These are phyloP conservation scores for Phytophthora capsici DNA, from an alignment of 352 stramenopile species.

Conservation along the genomic window DNA sequence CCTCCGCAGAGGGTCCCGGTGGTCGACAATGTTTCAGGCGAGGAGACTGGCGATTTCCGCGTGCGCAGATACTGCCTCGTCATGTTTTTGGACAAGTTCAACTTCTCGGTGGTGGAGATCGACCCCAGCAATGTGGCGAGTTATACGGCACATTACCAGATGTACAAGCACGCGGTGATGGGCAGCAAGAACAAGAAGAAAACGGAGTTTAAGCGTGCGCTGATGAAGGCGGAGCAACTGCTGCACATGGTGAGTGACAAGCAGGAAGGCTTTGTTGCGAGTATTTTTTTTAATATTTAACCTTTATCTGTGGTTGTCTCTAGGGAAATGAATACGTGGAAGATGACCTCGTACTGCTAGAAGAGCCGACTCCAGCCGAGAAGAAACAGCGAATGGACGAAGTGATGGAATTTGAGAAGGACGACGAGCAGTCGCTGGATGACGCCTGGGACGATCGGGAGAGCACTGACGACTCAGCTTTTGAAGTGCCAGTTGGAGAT, in stretches of 20 bases:
- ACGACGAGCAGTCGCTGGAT: constrained; percentile 17
- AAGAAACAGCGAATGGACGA: constrained; percentile 46
- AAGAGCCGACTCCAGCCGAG: constrained; percentile 31
- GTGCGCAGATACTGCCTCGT: constrained; percentile 48
- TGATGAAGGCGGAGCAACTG: constrained; percentile 43
- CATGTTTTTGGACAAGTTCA: constrained; percentile 76
- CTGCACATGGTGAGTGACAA: constrained; percentile 50
- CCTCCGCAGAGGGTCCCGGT: constrained; percentile 40
- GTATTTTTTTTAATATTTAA: constrained; percentile 5
- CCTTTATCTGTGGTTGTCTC: too few relatives aligned
- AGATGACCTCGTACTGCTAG: constrained; percentile 45
- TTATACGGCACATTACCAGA: constrained; percentile 61
- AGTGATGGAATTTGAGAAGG: constrained; percentile 10
- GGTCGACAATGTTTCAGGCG: constrained; percentile 26
- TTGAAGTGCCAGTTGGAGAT: constrained; percentile 13
- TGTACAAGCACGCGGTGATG: constrained; percentile 39
- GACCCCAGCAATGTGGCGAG: constrained; percentile 44
- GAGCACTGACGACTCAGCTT: constrained; percentile 9
- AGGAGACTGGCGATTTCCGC: constrained; percentile 32
- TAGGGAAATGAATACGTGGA: constrained; percentile 39
- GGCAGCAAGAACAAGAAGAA: constrained; percentile 39
- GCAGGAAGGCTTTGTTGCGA: not conserved
- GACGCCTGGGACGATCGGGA: constrained; percentile 31
- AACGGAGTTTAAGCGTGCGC: constrained; percentile 41
- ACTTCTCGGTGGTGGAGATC: constrained; percentile 58